Evolutionary conservation across 176 grass and related monocot species (phyloP), one percentile per base, ranked within the genome.

Genomic region (Oryza glumipatula): DNA sequence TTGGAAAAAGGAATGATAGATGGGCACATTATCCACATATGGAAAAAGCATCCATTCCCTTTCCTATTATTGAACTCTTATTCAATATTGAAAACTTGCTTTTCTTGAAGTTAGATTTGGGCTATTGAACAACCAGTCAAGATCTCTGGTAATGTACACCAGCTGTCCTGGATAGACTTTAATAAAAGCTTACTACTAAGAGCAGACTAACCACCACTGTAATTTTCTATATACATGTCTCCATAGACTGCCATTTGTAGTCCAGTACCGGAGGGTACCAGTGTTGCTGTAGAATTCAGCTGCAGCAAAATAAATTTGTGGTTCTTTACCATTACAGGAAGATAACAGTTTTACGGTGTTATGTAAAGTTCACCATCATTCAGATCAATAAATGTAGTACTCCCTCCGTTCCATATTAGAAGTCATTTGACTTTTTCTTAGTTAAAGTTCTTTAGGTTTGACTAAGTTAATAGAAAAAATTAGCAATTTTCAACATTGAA

Each of bases 251-350:
- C 9, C 23, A 74, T 32, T 69, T 5, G 23, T 81, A 70, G 30
- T 19, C 44, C 19, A 80, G 13, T 77, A 17, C 14, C 45, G 11
- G 67, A 14, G 23, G 56, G 12, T 44, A 58, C 5, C 32, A 17
- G 3, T 11, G 7, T 80, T 61, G 11, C 52, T 76, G 7, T 81
- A 49, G 7, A 76, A 85, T 58, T 74, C n/a, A 74, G 69, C 36
- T 32, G 39, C 38, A n/a, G 41, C 35, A 79, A 22, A 64, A 75
- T 67, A n/a, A 19, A 35, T 28, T 21, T 73, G 17, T 19, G 58
- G 35, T 39, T 82, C 44, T 77, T 74, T 52, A 38, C 14, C 66
- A 38, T 30, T 26, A 63, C 19, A 4, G 7, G 15, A 5, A 13
- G 6, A 21, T 41, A 72, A 73, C 26, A 78, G 4, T 78, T 78